These are phyloP conservation scores for Suhomyces bolitotheri DNA, from an alignment of 1,139 yeast genomes.

Conservation along the genomic window DNA sequence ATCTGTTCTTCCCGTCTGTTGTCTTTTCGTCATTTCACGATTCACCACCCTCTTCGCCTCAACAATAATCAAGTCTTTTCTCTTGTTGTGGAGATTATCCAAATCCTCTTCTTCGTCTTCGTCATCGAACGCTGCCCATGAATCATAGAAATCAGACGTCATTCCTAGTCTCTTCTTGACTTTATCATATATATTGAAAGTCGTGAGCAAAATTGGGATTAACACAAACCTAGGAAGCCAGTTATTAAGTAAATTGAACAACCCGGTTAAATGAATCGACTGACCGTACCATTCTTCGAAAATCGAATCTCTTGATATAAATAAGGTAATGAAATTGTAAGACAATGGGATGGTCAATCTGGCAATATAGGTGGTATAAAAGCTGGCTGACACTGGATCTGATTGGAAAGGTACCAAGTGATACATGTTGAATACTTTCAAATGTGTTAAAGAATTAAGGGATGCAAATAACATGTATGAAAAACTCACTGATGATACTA, in stretches of 20 bases:
- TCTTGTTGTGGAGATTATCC: conserved; percentile 24
- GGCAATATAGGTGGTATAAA: conserved; percentile 79
- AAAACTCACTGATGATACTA: conserved; percentile 44
- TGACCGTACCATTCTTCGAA: conserved; percentile 69
- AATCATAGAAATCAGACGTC: conserved; percentile 53
- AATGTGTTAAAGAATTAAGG: conserved; percentile 62
- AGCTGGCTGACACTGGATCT: conserved; percentile 72
- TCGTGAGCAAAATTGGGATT: conserved; percentile 63
- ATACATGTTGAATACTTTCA: conserved; percentile 73
- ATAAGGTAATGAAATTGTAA: conserved; percentile 72
- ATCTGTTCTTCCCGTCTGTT: conserved; percentile 16
- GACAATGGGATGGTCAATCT: conserved; percentile 81
- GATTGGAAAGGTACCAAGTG: conserved; percentile 69
- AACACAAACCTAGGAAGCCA: conserved; percentile 73
- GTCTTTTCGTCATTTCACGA: conserved; percentile 36
- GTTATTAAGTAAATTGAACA: conserved; percentile 71
- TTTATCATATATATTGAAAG: conserved; percentile 69
- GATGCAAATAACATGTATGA: conserved; percentile 70
- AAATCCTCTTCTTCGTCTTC: conserved; percentile 13
- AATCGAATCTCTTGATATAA: conserved; percentile 48
- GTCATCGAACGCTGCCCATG: conserved; percentile 28
- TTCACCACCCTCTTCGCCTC: conserved; percentile 45
- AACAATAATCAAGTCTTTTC: conserved; percentile 40
- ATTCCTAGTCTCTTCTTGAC: conserved; percentile 51
- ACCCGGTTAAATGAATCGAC: conserved; percentile 71